A percentile compares a stretch with the other conserved stretches of the same genome.
Conservation (phyloP, 176 grass and related monocot genomes). For the Zizania latifolia region DNA sequence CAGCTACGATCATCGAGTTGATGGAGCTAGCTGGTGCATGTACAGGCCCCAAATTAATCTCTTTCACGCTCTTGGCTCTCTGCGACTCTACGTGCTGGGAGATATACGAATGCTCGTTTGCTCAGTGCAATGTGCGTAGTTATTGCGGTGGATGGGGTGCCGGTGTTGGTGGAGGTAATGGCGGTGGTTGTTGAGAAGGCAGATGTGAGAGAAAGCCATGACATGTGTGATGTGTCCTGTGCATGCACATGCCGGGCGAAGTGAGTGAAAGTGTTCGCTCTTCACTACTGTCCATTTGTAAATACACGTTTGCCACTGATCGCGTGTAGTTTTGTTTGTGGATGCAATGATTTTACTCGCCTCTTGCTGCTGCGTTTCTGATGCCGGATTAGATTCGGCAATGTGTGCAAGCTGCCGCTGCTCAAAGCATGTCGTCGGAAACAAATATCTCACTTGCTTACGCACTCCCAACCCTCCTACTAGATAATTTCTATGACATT, state of each 20-base stretch:
- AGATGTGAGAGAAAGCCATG: background rate
- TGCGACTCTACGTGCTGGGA: too few relatives aligned
- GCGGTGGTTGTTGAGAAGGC: constrained; percentile 40
- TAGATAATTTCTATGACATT: too few relatives aligned
- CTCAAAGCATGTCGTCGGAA: constrained; percentile 9
- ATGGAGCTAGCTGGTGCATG: too few relatives aligned
- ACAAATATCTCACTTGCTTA: constrained; percentile 15
- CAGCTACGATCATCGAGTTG: too few relatives aligned
- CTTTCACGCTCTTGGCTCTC: too few relatives aligned
- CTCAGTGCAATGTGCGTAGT: constrained; percentile 32
- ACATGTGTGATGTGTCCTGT: constrained; percentile 19
- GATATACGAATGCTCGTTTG: too few relatives aligned
- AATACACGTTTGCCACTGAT: constrained; percentile 18
- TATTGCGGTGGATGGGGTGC: constrained; percentile 34
- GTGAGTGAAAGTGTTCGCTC: constrained; percentile 25
- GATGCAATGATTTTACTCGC: constrained; percentile 9
- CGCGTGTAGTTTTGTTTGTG: constrained; percentile 14
- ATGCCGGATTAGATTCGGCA: constrained; percentile 3
- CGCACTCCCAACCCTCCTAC: too few relatives aligned
- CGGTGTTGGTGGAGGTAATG: constrained; percentile 43
- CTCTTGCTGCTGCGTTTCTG: background rate
- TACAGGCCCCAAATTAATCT: too few relatives aligned
- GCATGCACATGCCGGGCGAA: constrained; percentile 24
- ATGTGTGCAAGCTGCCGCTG: background rate
- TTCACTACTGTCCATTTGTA: constrained; percentile 12